Evolutionary conservation across 768 basidiomycete genomes (phyloP).

Genomic region (Lyophyllum shimeji): DNA sequence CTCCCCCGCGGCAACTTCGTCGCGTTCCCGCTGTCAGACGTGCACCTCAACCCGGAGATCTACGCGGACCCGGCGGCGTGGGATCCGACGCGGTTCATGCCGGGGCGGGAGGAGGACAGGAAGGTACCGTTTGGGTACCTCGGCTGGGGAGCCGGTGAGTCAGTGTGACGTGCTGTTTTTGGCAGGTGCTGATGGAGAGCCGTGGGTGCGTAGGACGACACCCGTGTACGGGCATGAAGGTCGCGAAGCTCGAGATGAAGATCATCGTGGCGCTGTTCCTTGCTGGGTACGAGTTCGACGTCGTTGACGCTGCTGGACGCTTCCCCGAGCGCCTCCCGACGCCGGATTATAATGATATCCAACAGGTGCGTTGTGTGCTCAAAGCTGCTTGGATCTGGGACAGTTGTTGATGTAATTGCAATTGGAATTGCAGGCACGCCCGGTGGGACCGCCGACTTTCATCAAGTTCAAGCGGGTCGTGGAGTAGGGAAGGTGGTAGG

Average conservation of each 20-base stretch:
- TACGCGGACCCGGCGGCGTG: slow-evolving; percentile 32
- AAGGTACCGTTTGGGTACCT: slow-evolving; percentile 30
- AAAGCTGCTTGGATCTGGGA: background rate
- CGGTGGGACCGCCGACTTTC: slow-evolving; percentile 22
- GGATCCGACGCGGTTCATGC: slow-evolving; percentile 30
- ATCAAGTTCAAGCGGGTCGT: slow-evolving; percentile 24
- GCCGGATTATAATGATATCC: slow-evolving; percentile 31
- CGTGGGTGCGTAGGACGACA: slow-evolving; percentile 28
- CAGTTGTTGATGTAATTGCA: slow-evolving; percentile 5
- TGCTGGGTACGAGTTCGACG: slow-evolving; percentile 30
- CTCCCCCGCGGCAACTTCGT: slow-evolving; percentile 32
- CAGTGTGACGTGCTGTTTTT: too few relatives aligned
- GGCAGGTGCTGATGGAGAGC: background rate
- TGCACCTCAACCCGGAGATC: slow-evolving; percentile 32
- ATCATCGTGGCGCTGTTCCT: slow-evolving; percentile 33
- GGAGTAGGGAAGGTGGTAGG: slow-evolving; percentile 6
- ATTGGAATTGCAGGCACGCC: slow-evolving; percentile 34
- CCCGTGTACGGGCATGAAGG: slow-evolving; percentile 37
- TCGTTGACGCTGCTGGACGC: slow-evolving; percentile 30
- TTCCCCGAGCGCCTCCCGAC: slow-evolving; percentile 22
- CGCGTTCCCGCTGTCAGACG: slow-evolving; percentile 30
- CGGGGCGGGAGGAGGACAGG: slow-evolving; percentile 34
- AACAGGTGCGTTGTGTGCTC: slow-evolving; percentile 18
- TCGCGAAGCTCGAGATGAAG: slow-evolving; percentile 39
- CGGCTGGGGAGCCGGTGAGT: slow-evolving; percentile 41